Percentiles rank a stretch among this genome's conserved stretches.
Evolutionary conservation across 495 filamentous ascomycete genomes (phyloP).

Genomic region (Penicillium antarcticum): DNA sequence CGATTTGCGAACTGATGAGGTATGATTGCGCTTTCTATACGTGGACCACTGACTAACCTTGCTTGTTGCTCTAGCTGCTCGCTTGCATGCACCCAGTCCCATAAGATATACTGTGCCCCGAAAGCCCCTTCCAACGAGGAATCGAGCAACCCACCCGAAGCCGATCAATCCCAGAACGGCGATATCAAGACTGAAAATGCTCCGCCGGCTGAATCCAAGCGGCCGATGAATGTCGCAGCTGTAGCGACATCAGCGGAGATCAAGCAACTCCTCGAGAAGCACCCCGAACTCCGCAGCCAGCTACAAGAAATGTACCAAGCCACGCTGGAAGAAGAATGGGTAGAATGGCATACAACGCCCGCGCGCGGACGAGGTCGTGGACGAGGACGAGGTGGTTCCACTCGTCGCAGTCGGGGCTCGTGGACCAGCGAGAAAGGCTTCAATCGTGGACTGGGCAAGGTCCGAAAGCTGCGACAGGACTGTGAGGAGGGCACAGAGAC

Average conservation of each 20-base stretch:
- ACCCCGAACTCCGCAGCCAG: conserved; percentile 48
- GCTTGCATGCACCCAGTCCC: conserved; percentile 61
- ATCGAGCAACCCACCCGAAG: conserved; percentile 22
- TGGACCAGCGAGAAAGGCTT: conserved; percentile 49
- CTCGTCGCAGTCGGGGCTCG: conserved; percentile 34
- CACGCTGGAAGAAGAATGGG: conserved; percentile 48
- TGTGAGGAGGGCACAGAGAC: conserved; percentile 38
- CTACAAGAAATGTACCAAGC: conserved; percentile 51
- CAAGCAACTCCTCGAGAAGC: conserved; percentile 46
- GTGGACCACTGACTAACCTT: conserved; percentile 4
- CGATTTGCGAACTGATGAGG: conserved; percentile 60
- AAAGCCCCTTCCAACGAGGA: conserved; percentile 31
- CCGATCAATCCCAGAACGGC: conserved; percentile 11
- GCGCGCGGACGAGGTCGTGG: conserved; percentile 27
- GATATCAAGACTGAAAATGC: conserved; percentile 1
- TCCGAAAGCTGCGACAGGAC: conserved; percentile 35
- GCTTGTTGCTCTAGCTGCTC: conserved; percentile 56
- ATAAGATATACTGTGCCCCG: conserved; percentile 53
- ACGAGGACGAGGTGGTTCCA: conserved; percentile 39
- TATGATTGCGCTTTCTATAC: conserved; percentile 30
- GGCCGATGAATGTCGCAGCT: conserved; percentile 2
- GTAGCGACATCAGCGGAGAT: conserved; percentile 42
- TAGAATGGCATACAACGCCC: conserved; percentile 24
- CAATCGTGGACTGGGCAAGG: conserved; percentile 39
- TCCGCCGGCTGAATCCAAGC: not conserved